Percentiles rank a stretch among this genome's conserved stretches.
Conservation (phyloP, 768 basidiomycete genomes). For the Boletus rubropictus region DNA sequence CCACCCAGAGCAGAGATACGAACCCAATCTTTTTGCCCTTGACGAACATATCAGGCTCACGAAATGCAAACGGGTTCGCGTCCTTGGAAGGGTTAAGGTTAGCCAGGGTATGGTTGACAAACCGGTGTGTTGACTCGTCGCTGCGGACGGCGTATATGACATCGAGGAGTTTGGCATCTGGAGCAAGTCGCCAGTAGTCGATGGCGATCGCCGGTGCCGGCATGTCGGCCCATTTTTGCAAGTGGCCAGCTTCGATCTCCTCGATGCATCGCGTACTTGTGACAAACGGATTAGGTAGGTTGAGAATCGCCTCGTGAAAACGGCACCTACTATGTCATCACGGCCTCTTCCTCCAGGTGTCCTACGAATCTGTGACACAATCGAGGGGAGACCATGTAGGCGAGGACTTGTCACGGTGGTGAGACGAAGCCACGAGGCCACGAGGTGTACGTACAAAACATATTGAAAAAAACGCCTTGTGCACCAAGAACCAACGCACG, state of each 20-base stretch:
- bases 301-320: conserved; percentile 16
- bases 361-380: conserved; percentile 90
- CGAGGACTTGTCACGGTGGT: conserved; percentile 46
- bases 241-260: conserved; percentile 74
- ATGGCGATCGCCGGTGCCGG: conserved; percentile 86
- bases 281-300: conserved; percentile 11
- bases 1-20: conserved; percentile 25
- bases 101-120: conserved; percentile 93
- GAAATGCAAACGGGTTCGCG: conserved; percentile 84
- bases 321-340: conserved; percentile 72
- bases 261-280: conserved; percentile 71
- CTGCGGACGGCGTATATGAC: conserved; percentile 89
- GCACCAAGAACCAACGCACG: conserved; percentile 80
- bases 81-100: conserved; percentile 74
- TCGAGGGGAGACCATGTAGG: conserved; percentile 70
- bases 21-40: conserved; percentile 76
- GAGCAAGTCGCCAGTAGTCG: conserved; percentile 85
- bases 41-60: conserved; percentile 80
- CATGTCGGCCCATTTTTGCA: conserved; percentile 74
- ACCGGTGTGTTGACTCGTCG: conserved; percentile 89
- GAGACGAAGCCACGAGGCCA: conserved; percentile 11
- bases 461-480: conserved; percentile 87
- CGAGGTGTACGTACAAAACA: conserved; percentile 60
- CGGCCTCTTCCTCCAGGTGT: conserved; percentile 92
- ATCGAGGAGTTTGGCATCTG: conserved; percentile 75